These are phyloP conservation scores for Penicillium janthinellum DNA, from an alignment of 2,329 filamentous ascomycete genomes.

Conservation along the genomic window DNA sequence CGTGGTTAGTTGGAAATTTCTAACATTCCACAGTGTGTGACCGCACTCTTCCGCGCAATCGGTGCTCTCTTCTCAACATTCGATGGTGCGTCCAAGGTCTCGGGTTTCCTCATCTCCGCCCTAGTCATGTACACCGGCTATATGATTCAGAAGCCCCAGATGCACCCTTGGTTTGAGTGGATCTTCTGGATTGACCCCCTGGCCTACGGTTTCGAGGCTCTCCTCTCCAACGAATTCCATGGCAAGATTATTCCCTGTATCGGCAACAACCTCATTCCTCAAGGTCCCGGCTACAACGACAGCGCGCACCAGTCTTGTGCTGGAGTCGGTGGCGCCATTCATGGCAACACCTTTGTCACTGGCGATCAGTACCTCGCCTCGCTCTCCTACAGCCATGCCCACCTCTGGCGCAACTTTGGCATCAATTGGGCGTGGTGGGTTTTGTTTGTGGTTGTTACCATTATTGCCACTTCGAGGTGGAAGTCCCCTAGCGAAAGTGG, in stretches of 20 bases:
- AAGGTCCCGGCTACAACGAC: conserved; percentile 35
- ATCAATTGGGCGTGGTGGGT: conserved; percentile 66
- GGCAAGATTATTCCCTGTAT: conserved; percentile 39
- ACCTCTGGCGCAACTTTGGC: conserved; percentile 64
- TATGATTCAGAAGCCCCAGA: conserved; percentile 49
- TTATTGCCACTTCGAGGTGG: conserved; percentile 62
- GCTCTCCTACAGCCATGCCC: conserved; percentile 55
- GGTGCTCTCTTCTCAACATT: conserved; percentile 60
- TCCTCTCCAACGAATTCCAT: conserved; percentile 43
- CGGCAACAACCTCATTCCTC: conserved; percentile 38
- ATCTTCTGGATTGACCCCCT: conserved; percentile 45
- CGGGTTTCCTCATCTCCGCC: conserved; percentile 41
- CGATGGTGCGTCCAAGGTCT: conserved; percentile 60
- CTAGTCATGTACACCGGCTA: conserved; percentile 47
- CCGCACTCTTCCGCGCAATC: conserved; percentile 59
- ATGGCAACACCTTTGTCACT: conserved; percentile 52
- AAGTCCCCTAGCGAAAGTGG: conserved; percentile 55
- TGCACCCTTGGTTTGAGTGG: conserved; percentile 58
- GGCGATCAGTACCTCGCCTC: conserved; percentile 62
- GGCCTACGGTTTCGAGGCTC: conserved; percentile 42
- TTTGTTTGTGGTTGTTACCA: conserved; percentile 60
- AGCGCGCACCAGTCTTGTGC: conserved; percentile 40
- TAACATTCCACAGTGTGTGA: conserved; percentile 51
- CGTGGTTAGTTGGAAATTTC: not conserved
- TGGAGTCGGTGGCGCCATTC: conserved; percentile 58